Percentiles rank a stretch among this genome's conserved stretches.
Evolutionary conservation across 1,139 yeast genomes (phyloP).

Genomic region (Lodderomyces jiufengensis): DNA sequence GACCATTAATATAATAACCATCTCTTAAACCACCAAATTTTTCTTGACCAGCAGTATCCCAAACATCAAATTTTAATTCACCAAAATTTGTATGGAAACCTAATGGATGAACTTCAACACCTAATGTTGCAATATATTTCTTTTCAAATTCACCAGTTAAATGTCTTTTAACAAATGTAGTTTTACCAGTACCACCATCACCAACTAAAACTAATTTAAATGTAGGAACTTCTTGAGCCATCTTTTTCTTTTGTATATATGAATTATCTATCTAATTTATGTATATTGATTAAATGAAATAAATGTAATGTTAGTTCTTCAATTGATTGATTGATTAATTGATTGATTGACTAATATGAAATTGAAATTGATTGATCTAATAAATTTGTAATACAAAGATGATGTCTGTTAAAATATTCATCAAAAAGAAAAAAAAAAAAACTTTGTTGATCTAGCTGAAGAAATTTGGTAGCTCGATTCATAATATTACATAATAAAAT

Average conservation of each 20-base stretch:
- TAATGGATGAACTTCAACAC: constrained; percentile 99
- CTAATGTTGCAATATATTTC: constrained; percentile 97
- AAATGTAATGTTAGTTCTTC: too few species aligned
- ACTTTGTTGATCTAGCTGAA: too few species aligned
- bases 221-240: constrained; percentile 90
- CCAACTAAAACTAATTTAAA: constrained; percentile 98
- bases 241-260: too few species aligned
- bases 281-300: not conserved
- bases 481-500: not conserved
- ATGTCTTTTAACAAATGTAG: constrained; percentile 99
- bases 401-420: not conserved
- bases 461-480: not conserved
- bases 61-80: constrained; percentile 97
- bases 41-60: constrained; percentile 99
- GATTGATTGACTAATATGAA: constrained; percentile 7
- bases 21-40: constrained; percentile 99
- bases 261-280: not conserved
- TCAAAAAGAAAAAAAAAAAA: not conserved
- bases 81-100: constrained; percentile 98
- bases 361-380: not conserved
- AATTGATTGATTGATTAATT: constrained; percentile 12
- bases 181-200: constrained; percentile 99
- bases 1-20: constrained; percentile 99
- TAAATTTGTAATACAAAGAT: too few species aligned
- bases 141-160: constrained; percentile 99